These are phyloP conservation scores for Epipyxis sp. DNA, from an alignment of 108 stramenopile genomes.

Conservation along the genomic window DNA sequence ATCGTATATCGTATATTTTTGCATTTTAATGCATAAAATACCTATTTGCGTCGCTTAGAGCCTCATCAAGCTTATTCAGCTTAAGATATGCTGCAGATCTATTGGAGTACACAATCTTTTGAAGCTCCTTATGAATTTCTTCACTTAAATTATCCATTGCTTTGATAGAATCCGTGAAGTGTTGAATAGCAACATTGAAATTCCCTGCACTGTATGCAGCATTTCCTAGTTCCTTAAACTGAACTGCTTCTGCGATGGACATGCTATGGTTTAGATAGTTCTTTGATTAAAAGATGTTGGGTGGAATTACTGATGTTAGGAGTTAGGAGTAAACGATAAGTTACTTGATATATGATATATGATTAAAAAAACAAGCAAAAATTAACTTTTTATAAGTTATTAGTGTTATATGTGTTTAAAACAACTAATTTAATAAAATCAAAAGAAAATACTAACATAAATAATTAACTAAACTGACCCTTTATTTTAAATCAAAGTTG, in stretches of 20 bases:
- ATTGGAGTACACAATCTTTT: constrained; percentile 16
- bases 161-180: constrained; percentile 1
- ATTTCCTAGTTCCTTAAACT: neutral
- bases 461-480: no score
- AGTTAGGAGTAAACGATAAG: no score
- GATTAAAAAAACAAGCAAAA: no score
- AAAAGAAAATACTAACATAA: no score
- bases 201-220: constrained; percentile 7
- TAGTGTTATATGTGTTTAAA: neutral
- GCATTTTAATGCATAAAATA: no score
- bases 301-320: no score
- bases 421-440: no score
- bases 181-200: constrained; percentile 1
- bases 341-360: no score
- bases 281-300: no score
- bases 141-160: neutral
- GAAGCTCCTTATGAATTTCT: neutral
- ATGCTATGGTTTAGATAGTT: neutral
- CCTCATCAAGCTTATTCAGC: neutral
- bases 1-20: no score
- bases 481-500: no score
- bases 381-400: no score
- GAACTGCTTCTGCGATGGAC: neutral
- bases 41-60: constrained; percentile 1
- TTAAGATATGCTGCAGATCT: constrained; percentile 21